Evolutionary conservation across 805 yeast genomes (phyloP).

Genomic region (Ogataea pilisensis): DNA sequence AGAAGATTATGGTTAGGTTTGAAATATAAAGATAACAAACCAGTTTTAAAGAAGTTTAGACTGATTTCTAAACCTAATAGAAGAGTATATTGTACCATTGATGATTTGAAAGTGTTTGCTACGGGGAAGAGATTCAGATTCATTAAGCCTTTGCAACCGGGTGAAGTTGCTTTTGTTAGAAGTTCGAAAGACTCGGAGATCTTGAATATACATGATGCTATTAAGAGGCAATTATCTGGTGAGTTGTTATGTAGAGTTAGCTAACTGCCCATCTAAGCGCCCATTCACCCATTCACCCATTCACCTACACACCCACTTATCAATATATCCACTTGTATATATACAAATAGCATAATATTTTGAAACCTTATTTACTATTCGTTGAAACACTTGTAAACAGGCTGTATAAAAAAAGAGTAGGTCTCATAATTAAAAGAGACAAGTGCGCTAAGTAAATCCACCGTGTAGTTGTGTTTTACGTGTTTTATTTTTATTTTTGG

Average conservation of each 20-base stretch:
- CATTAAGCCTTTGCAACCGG: slow-evolving; percentile 80
- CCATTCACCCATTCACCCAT: too few species aligned
- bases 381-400: not conserved
- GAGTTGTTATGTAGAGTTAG: slow-evolving; percentile 74
- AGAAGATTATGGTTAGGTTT: slow-evolving; percentile 90
- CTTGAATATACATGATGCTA: slow-evolving; percentile 79
- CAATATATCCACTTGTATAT: slow-evolving; percentile 1
- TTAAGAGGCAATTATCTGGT: slow-evolving; percentile 65
- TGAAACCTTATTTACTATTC: too few species aligned
- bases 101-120: slow-evolving; percentile 69
- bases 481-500: too few species aligned
- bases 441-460: too few species aligned
- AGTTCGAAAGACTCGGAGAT: slow-evolving; percentile 49
- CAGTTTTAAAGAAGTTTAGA: slow-evolving; percentile 69
- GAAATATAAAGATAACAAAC: slow-evolving; percentile 76
- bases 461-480: too few species aligned
- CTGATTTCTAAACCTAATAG: slow-evolving; percentile 84
- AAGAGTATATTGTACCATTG: slow-evolving; percentile 55
- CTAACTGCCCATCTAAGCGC: too few species aligned
- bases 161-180: slow-evolving; percentile 75
- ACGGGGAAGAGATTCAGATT: slow-evolving; percentile 71
- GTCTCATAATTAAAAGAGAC: too few species aligned
- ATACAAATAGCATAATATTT: not conserved
- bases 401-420: too few species aligned
- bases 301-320: too few species aligned